These are phyloP conservation scores for Nymphaea thermarum DNA, from an alignment of 164 flowering plant species.

Conservation along the genomic window DNA sequence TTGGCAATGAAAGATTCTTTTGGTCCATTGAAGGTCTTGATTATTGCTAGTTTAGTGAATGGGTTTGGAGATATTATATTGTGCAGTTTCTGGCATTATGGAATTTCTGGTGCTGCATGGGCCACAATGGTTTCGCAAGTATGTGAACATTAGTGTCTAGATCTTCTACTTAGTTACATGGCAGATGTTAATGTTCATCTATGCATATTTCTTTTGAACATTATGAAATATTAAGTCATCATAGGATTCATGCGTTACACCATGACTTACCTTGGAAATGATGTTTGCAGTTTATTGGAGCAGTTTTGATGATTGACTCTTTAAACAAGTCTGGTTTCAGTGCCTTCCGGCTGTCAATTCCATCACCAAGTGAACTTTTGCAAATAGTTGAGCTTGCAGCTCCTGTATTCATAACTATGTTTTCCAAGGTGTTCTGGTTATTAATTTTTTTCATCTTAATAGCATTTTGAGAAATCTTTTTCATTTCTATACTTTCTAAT, in stretches of 20 bases:
- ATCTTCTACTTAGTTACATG: not conserved
- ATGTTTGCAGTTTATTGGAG: conserved; percentile 63
- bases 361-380: conserved; percentile 51
- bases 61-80: conserved; percentile 65
- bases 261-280: not conserved
- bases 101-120: conserved; percentile 99
- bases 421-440: conserved; percentile 54
- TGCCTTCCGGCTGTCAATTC: conserved; percentile 55
- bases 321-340: conserved; percentile 71
- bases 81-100: conserved; percentile 69
- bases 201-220: not conserved
- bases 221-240: not conserved
- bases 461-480: not conserved
- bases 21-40: conserved; percentile 96
- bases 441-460: not conserved
- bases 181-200: not conserved
- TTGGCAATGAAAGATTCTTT: conserved; percentile 96
- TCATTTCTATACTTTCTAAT: not conserved
- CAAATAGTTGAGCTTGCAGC: conserved; percentile 73
- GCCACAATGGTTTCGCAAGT: conserved; percentile 97
- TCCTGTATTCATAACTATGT: conserved; percentile 85
- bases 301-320: conserved; percentile 72
- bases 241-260: not conserved
- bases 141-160: conserved; percentile 6
- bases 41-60: conserved; percentile 63